Conservation (phyloP, 768 basidiomycete genomes). For the Russula sp. region DNA sequence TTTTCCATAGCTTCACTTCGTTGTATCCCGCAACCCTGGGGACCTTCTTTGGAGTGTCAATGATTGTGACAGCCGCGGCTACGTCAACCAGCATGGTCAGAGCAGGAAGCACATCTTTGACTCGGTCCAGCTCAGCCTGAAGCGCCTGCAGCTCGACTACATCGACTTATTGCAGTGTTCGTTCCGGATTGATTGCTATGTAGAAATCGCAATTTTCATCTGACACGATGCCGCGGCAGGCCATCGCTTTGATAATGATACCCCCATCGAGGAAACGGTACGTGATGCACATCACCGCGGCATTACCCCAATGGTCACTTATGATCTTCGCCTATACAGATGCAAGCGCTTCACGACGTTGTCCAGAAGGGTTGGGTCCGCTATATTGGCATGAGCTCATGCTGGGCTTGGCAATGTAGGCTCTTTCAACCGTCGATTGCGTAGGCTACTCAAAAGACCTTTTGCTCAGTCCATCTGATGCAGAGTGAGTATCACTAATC, state of each 20-base stretch:
- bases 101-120: slow-evolving; percentile 55
- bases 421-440: neutral
- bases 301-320: neutral
- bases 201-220: neutral
- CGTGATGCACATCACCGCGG: neutral
- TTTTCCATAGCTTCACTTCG: slow-evolving; percentile 5
- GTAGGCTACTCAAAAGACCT: neutral
- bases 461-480: slow-evolving; percentile 27
- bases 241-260: slow-evolving; percentile 39
- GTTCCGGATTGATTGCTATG: neutral
- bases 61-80: slow-evolving; percentile 27
- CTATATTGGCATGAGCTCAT: slow-evolving; percentile 34
- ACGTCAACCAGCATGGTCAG: slow-evolving; percentile 35
- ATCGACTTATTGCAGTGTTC: slow-evolving; percentile 65
- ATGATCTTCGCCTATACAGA: slow-evolving; percentile 22
- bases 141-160: slow-evolving; percentile 65
- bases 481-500: slow-evolving; percentile 24
- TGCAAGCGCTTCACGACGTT: slow-evolving; percentile 41
- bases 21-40: neutral
- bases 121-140: slow-evolving; percentile 47
- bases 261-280: slow-evolving; percentile 38
- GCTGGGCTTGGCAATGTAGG: slow-evolving; percentile 31
- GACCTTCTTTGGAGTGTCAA: slow-evolving; percentile 13
- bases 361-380: slow-evolving; percentile 38
- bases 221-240: slow-evolving; percentile 22